Base-by-base conservation (phyloP, 2,329 filamentous ascomycete genomes). In the Ceratocystis huliohia region DNA sequence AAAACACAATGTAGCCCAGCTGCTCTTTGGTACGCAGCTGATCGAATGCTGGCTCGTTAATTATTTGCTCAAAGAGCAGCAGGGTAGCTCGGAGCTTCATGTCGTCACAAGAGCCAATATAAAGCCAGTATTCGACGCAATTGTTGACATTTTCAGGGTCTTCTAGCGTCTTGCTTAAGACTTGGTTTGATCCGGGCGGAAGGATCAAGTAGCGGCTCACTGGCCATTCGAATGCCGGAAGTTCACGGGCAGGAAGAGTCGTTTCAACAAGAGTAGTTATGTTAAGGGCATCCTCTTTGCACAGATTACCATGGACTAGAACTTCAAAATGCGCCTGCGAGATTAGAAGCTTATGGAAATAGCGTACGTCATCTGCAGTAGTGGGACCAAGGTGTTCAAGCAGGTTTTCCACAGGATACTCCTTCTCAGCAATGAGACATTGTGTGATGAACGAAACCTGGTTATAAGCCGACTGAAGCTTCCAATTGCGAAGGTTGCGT, bases 21-120 rank as follows among this genome's bases (percentile, higher is more conserved):
- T 99, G 93, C 75, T 99, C 93, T 76, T 97, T 96, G 56, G 94
- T 97, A 63, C 94, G 85, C 6, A 99, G 81, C 74, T 96, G 91
- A 75, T 99, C 91, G 73, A 97, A 99, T 7, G 88, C 88, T 3
- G 92, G 92, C 77, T 99, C 94, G 66, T 96, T 89, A 0, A 91
- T 86, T 77, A 99, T 88, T 75, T 97, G 94, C 30, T 90, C 88
- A 53, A 96, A 82, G 5, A 99, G 81, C 53, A 95, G 80, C 0
- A 89, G 82, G 75, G 89, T 91, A 15, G 92, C 89, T 20, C 91
- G 84, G 13, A 89, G 75, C 5, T 76, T 73, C n/a, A 86, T 82
- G 72, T 96, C 86, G 2, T 84, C 81, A 69, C 85, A 84, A 69
- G 84, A 82, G 22, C 89, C 88, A 61, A 90, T 79, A 67, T 85